These are phyloP conservation scores for Amoebophrya sp. DNA, from an alignment of 169 alveolate species.

Conservation along the genomic window DNA sequence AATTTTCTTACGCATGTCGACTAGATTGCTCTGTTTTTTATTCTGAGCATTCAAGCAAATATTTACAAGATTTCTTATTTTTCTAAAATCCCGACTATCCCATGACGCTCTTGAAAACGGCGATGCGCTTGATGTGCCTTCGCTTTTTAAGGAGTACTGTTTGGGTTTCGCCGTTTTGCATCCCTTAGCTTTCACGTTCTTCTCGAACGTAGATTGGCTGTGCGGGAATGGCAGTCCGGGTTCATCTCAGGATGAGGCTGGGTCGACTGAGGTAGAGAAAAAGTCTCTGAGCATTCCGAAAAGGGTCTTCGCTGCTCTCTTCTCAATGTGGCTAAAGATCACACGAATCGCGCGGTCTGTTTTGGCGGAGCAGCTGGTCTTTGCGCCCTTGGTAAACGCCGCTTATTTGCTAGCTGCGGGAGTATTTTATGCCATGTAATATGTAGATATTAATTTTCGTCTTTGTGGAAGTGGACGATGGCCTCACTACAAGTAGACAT, in stretches of 20 bases:
- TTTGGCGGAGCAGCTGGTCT: not conserved
- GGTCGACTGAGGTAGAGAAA: not conserved
- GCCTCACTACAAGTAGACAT: no score
- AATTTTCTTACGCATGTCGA: no score
- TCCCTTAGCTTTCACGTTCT: not conserved
- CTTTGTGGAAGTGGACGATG: no score
- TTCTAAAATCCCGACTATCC: no score
- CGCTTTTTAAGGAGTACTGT: not conserved
- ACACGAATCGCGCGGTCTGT: not conserved
- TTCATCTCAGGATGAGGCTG: not conserved
- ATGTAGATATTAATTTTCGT: no score
- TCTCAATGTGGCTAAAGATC: not conserved
- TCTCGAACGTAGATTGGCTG: not conserved
- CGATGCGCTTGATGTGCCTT: not conserved
- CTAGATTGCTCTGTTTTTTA: no score
- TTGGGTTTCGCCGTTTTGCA: not conserved
- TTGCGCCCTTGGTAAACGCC: not conserved
- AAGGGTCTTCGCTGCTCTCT: not conserved
- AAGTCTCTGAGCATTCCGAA: not conserved
- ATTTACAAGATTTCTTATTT: no score
- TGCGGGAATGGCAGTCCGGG: not conserved
- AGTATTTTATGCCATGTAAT: no score
- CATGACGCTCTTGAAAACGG: not conserved
- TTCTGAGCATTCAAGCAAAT: no score
- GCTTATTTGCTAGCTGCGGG: not conserved